These are phyloP conservation scores for Kokia cookei DNA, from an alignment of 441 rosid species.

Conservation along the genomic window DNA sequence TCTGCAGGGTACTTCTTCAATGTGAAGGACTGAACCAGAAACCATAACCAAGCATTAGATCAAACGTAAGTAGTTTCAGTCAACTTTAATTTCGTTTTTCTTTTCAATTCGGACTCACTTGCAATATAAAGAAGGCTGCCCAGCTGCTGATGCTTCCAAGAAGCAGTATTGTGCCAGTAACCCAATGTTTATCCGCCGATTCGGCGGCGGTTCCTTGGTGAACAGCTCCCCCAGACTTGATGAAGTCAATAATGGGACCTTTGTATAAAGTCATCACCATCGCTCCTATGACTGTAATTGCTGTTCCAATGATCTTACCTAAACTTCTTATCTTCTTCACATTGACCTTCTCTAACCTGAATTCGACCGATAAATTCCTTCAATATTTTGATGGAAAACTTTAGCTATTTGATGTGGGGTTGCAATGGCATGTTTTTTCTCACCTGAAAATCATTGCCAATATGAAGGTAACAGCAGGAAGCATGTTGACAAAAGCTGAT, in stretches of 20 bases:
- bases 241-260: constrained; percentile 70
- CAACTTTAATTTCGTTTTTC: neutral
- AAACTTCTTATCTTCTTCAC: constrained; percentile 55
- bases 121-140: constrained; percentile 83
- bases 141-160: constrained; percentile 58
- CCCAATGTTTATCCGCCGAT: constrained; percentile 47
- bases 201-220: constrained; percentile 26
- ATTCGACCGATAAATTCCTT: neutral
- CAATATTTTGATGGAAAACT: neutral
- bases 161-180: constrained; percentile 64
- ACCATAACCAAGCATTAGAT: neutral
- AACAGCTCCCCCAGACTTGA: constrained; percentile 28
- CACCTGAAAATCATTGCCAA: constrained; percentile 84
- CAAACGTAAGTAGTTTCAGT: neutral
- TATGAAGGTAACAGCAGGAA: constrained; percentile 83
- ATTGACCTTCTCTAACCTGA: constrained; percentile 70
- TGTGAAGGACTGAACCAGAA: constrained; percentile 58
- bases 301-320: constrained; percentile 80
- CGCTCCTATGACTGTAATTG: constrained; percentile 71
- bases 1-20: constrained; percentile 77
- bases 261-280: constrained; percentile 93
- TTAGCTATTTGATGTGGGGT: neutral
- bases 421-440: neutral
- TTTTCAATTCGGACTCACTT: constrained; percentile 33
- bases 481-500: constrained; percentile 64